phyloP scores from a whole-genome alignment of 202 grass and related monocot species.

The Eragrostis tef region DNA sequence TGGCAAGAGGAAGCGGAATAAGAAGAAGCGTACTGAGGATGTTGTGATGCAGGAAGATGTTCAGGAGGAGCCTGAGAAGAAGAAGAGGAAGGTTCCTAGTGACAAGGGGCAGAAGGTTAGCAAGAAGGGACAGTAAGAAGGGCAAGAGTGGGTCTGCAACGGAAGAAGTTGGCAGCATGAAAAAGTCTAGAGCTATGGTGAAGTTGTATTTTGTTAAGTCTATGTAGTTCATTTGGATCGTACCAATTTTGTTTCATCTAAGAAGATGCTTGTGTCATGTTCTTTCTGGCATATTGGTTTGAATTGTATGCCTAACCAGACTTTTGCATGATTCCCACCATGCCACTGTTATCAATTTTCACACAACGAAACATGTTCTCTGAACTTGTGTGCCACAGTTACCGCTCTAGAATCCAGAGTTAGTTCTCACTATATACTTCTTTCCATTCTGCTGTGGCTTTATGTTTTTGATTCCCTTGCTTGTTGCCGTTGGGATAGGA shows the following conservation, averaged over 20 bases:
- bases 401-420: no score
- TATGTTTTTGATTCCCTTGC: no score
- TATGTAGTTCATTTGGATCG: not conserved
- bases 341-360: no score
- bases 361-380: no score
- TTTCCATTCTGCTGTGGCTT: no score
- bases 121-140: constrained; percentile 42
- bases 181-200: constrained; percentile 22
- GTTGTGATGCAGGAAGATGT: constrained; percentile 27
- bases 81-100: constrained; percentile 36
- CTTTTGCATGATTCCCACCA: no score
- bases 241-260: not conserved
- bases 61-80: constrained; percentile 22
- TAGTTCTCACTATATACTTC: no score
- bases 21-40: constrained; percentile 46
- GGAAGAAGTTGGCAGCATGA: not conserved
- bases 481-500: no score
- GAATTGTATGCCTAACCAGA: no score
- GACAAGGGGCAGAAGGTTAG: constrained; percentile 28
- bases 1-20: constrained; percentile 50
- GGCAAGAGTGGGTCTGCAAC: not conserved
- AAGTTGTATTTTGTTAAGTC: not conserved
- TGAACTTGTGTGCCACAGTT: no score
- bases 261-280: no score
- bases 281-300: no score